Evolutionary conservation across 2,329 filamentous ascomycete genomes (phyloP).

Genomic region (Fusarium liriodendri): DNA sequence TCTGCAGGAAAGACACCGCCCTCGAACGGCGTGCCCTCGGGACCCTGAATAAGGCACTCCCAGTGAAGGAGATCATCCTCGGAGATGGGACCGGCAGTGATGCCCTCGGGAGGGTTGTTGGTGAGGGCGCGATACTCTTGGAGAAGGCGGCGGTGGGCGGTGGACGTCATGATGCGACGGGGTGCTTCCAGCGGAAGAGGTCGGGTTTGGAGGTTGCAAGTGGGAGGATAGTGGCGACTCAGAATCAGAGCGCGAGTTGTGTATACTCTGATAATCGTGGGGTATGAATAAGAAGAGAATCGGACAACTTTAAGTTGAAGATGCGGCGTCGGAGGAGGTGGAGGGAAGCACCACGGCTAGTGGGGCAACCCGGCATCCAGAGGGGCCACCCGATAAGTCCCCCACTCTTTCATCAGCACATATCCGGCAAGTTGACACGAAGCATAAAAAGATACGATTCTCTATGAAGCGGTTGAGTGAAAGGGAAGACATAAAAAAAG

Average conservation of each 20-base stretch:
- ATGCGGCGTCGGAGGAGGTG: constrained; percentile 26
- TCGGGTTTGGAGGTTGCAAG: too few species aligned
- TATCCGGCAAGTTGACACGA: not conserved
- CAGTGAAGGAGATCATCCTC: constrained; percentile 97
- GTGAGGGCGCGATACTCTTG: constrained; percentile 96
- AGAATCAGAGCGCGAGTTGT: not conserved
- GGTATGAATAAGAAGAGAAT: not conserved
- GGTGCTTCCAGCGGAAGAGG: not conserved
- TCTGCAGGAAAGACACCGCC: constrained; percentile 96
- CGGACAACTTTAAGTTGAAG: not conserved
- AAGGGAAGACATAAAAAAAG: not conserved
- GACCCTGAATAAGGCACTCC: constrained; percentile 96
- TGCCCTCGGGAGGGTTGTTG: constrained; percentile 96
- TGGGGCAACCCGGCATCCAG: constrained; percentile 24
- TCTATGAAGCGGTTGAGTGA: not conserved
- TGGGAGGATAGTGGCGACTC: not conserved
- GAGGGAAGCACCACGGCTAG: constrained; percentile 31
- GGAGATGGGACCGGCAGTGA: constrained; percentile 90
- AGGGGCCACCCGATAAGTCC: not conserved
- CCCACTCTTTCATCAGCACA: not conserved
- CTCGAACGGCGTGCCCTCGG: constrained; percentile 95
- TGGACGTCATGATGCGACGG: constrained; percentile 63
- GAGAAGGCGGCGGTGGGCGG: constrained; percentile 83
- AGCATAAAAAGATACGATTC: not conserved
- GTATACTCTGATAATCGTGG: not conserved